Base-by-base conservation (phyloP, 1,139 yeast species). In the Pichia cactophila region DNA sequence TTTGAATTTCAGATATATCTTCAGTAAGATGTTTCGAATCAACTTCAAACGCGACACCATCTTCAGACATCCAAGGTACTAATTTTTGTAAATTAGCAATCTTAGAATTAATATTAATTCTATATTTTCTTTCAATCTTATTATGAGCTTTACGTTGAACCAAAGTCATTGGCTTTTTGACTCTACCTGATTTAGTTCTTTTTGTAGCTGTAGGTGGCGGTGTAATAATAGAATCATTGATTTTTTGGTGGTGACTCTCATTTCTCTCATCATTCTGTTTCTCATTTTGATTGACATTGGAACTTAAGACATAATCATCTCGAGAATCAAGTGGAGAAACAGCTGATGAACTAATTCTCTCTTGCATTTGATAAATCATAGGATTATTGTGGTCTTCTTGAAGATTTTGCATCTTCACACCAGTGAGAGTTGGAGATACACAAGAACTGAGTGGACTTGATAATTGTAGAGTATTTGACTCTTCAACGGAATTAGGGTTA, bases 81-180 rank as follows among this genome's bases (percentile, higher is more conserved):
- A 81, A 69, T 56, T 77, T 75, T 59, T 80, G 86, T 48, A 82
- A 65, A 26, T 80, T 80, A 11, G 84, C 84, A 52, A 83, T 83
- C 64, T 82, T 83, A 20, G 85, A 80, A 63, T 83, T 83, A 59
- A 83, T 83, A 62, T 82, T 83, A 51, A 82, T 81, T 62, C 90
- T 70, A 64, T 83, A 83, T 56, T 81, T 77, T 62, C 83, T 81
- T 61, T 79, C 88, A 54, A 82, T 81, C 61, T 78, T 78, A 64
- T 81, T 81, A 61, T 83, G 89, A 0, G 87, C 87, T 59, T 80
- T 80, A 57, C 82, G 81, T 65, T 83, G 88, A 54, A 57, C 56
- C n/a, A 53, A 43, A 4, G 61, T 61, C 62, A 61, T 59, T 42
- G 63, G 62, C 33, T 59, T 61, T 42, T 60, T 59, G 26, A 55